These are phyloP conservation scores for Leishmania tropica DNA, from an alignment of 208 protist genomes.

Conservation along the genomic window DNA sequence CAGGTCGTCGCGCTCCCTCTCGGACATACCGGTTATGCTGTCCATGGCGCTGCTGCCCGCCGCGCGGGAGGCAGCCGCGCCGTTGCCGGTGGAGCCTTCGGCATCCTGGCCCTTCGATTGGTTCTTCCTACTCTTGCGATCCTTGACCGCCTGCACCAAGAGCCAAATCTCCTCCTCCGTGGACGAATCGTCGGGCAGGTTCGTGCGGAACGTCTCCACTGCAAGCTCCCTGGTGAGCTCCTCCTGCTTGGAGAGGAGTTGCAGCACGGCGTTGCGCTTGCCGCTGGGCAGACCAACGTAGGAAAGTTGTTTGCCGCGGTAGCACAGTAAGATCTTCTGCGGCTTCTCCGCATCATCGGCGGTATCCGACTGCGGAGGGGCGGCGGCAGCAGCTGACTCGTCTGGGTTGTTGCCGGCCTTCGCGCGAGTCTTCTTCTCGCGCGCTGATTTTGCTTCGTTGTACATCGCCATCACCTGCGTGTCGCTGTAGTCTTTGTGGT, in stretches of 20 bases:
- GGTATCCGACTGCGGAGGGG: not conserved
- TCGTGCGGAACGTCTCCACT: constrained; percentile 68
- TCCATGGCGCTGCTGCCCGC: not conserved
- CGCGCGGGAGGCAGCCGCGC: not conserved
- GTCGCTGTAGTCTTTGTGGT: constrained; percentile 45
- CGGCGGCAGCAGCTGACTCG: not conserved
- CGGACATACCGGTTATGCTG: constrained; percentile 48
- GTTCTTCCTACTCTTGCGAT: constrained; percentile 31
- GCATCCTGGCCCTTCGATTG: constrained; percentile 12
- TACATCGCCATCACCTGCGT: constrained; percentile 58
- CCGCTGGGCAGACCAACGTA: constrained; percentile 73
- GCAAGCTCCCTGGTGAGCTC: constrained; percentile 51
- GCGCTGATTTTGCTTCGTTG: constrained; percentile 37
- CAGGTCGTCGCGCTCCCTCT: constrained; percentile 65
- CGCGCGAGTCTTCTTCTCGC: constrained; percentile 46
- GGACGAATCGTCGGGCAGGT: constrained; percentile 49
- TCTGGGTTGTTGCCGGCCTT: not conserved
- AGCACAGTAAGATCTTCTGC: constrained; percentile 67
- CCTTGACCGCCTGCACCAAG: constrained; percentile 45
- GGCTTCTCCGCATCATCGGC: constrained; percentile 47
- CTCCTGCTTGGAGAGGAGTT: constrained; percentile 71
- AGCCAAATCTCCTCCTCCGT: constrained; percentile 65
- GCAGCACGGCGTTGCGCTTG: constrained; percentile 69
- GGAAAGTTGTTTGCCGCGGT: constrained; percentile 69
- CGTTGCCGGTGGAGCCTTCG: not conserved